Conservation (phyloP, 2,329 filamentous ascomycete genomes). For the Cordyceps cicadae region DNA sequence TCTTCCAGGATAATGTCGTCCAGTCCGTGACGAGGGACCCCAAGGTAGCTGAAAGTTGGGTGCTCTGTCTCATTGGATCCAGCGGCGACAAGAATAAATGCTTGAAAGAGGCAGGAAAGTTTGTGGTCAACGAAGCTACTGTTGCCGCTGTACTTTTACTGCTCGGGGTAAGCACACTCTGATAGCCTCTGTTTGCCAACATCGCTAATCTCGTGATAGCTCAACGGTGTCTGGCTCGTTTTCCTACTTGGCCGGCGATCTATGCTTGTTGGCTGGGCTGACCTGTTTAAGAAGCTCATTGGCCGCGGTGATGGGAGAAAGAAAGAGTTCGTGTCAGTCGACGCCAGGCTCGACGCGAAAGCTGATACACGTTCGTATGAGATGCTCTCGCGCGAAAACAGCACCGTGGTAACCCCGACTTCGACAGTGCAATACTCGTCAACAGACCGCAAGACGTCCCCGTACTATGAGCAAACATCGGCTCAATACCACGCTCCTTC, state of each 20-base stretch:
- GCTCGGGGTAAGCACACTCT: slow-evolving; percentile 54
- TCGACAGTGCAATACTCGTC: slow-evolving; percentile 28
- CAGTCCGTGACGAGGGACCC: slow-evolving; percentile 48
- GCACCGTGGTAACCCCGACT: slow-evolving; percentile 45
- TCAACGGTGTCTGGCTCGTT: slow-evolving; percentile 79
- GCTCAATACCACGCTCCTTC: slow-evolving; percentile 46
- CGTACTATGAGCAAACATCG: slow-evolving; percentile 45
- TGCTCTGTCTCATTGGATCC: slow-evolving; percentile 56
- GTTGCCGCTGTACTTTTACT: slow-evolving; percentile 76
- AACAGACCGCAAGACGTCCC: slow-evolving; percentile 39
- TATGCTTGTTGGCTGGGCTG: slow-evolving; percentile 79
- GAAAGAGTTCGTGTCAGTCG: slow-evolving; percentile 82
- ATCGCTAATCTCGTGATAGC: slow-evolving; percentile 31
- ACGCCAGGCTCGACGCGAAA: slow-evolving; percentile 57
- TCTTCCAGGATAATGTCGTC: slow-evolving; percentile 72
- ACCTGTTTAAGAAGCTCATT: slow-evolving; percentile 48
- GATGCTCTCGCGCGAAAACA: slow-evolving; percentile 61
- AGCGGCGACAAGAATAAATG: slow-evolving; percentile 58
- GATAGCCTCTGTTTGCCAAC: neutral
- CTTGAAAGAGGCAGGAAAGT: slow-evolving; percentile 44
- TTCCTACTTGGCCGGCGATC: slow-evolving; percentile 72
- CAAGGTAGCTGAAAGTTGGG: slow-evolving; percentile 53
- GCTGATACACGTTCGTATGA: slow-evolving; percentile 66
- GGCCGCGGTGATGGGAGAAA: slow-evolving; percentile 35
- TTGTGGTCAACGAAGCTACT: slow-evolving; percentile 68